These are phyloP conservation scores for Solanum chmielewskii DNA, from an alignment of 257 asterid genomes.

Conservation along the genomic window DNA sequence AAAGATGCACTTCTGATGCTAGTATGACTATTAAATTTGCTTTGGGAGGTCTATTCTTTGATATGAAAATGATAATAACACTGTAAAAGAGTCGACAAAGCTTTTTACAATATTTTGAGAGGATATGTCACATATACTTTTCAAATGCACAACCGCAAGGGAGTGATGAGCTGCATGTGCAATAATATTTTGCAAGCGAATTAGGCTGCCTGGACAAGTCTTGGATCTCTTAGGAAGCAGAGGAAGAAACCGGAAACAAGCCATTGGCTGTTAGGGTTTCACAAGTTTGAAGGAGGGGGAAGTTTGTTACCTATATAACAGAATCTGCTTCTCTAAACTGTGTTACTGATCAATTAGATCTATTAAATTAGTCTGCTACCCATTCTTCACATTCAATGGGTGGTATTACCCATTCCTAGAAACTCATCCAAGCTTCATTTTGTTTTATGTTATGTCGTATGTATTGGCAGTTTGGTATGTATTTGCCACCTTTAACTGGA, in stretches of 20 bases:
- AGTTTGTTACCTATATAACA: neutral
- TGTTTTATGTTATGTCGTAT: neutral
- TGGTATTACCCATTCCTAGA: neutral
- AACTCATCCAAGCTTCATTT: neutral
- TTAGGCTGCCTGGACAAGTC: neutral
- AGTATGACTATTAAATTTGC: neutral
- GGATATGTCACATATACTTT: neutral
- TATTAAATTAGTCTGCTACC: neutral
- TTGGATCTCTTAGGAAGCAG: neutral
- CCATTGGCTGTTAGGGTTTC: neutral
- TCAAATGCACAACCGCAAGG: neutral
- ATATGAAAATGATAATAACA: neutral
- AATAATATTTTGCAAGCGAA: neutral
- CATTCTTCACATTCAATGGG: neutral
- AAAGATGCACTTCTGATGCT: neutral
- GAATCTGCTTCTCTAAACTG: neutral
- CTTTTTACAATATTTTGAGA: neutral
- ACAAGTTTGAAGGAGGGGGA: neutral
- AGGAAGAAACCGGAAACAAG: neutral
- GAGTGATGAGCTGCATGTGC: neutral
- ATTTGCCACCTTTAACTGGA: neutral
- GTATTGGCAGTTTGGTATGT: neutral
- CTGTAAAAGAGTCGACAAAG: neutral
- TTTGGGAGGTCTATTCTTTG: neutral
- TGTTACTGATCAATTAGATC: neutral